Conservation (phyloP, 345 rosid species). For the Arabis hirsuta region DNA sequence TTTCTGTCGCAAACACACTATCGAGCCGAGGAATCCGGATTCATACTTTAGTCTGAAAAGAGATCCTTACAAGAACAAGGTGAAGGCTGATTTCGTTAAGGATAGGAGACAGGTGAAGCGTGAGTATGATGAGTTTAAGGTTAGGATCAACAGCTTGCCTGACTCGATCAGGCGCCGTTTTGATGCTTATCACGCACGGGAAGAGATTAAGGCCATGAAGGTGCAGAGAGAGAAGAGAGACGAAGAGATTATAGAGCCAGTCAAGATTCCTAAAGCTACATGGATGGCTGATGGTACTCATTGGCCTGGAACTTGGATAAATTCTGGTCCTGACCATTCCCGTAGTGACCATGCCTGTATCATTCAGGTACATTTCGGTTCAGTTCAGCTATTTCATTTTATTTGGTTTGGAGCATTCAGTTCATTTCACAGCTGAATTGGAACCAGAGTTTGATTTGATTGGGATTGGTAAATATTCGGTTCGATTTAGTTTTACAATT, state of each 20-base stretch:
- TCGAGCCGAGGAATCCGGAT: constrained; percentile 96
- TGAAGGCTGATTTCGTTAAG: constrained; percentile 81
- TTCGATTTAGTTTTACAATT: not conserved
- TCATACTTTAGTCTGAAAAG: constrained; percentile 90
- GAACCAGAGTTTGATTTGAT: constrained; percentile 1
- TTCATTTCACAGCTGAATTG: not conserved
- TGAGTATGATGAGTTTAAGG: constrained; percentile 98
- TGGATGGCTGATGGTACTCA: constrained; percentile 99
- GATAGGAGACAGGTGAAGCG: constrained; percentile 95
- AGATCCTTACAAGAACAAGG: constrained; percentile 98
- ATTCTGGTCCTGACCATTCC: constrained; percentile 72
- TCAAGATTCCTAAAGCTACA: constrained; percentile 95
- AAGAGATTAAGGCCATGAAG: constrained; percentile 98
- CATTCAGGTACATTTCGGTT: constrained; percentile 67
- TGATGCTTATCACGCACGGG: constrained; percentile 95
- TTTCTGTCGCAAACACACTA: constrained; percentile 88
- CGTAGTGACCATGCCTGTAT: constrained; percentile 94
- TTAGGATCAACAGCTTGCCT: constrained; percentile 86
- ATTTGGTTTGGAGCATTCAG: constrained; percentile 15
- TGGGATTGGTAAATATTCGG: not conserved
- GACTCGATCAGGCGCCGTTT: constrained; percentile 95
- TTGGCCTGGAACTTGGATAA: constrained; percentile 98
- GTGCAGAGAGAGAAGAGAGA: constrained; percentile 75
- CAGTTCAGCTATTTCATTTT: constrained; percentile 1
- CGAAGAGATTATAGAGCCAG: constrained; percentile 68